Evolutionary conservation across 768 basidiomycete genomes (phyloP), one percentile per base, ranked within the genome.

Genomic region (Lactarius vividus): DNA sequence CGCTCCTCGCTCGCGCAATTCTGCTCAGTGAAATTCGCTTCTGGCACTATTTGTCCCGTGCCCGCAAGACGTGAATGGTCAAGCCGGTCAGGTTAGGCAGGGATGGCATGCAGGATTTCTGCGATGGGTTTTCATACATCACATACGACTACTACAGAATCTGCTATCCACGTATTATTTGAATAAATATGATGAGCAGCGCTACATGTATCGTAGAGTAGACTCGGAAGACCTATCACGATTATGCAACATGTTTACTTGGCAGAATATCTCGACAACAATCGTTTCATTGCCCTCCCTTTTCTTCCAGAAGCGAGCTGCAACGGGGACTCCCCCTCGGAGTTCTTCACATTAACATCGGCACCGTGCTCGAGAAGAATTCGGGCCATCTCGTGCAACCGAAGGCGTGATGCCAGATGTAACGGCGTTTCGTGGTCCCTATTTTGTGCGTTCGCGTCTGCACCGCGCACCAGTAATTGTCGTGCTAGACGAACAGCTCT

Each of bases 301-400:
- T 52, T 52, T 23, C 13, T 52, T 26, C 49, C 26, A 15, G 23
- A 26, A 7, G 49, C 49, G 6, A 52, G 23, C 13, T 52, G 23
- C 13, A 26, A 26, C 0, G 49, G 13, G 0, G 13, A 26, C 23
- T 26, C 26, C 1, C 46, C 23, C 4, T 49, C 46, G 0, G 4
- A 49, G 23, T 49, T 49, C 46, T 49, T 49, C 46, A 23, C 11
- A 49, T 69, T 65, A 18, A 49, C 23, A 5, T 49, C 46, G 4
- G 46, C 46, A 23, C 23, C 23, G 11, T 23, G 46, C 23, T 23
- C 6, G 23, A 49, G 46, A 49, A 49, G 23, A 5, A 23, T 5
- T 11, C 23, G 46, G 23, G 11, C 46, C n/a, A 23, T 49, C 4
- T 49, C 46, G 18, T 1, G 46, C 4, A 49, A 23, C 4, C 46